phyloP scores from a whole-genome alignment of 495 filamentous ascomycete species.

The Hyphodiscus hymeniophilus region DNA sequence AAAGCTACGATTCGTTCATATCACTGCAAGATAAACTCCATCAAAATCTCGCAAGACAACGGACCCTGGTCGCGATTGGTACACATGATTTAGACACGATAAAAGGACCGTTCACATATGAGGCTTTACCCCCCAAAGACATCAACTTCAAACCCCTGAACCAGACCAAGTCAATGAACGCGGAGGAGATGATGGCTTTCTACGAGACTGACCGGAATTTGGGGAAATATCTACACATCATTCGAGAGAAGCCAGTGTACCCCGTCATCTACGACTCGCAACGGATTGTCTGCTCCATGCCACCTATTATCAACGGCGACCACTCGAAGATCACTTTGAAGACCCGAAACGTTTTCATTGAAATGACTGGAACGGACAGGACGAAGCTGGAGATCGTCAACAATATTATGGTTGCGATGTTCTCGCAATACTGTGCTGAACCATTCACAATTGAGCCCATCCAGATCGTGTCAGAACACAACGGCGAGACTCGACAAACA shows the following conservation, averaged over 20 bases:
- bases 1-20: slow-evolving; percentile 94
- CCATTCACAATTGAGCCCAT: slow-evolving; percentile 90
- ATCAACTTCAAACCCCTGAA: slow-evolving; percentile 90
- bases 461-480: slow-evolving; percentile 85
- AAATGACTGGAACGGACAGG: slow-evolving; percentile 92
- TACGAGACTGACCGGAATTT: slow-evolving; percentile 89
- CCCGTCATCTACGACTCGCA: slow-evolving; percentile 94
- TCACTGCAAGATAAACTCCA: slow-evolving; percentile 96
- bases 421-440: slow-evolving; percentile 82
- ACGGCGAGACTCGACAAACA: slow-evolving; percentile 67
- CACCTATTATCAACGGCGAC: slow-evolving; percentile 95
- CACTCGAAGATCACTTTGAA: slow-evolving; percentile 89
- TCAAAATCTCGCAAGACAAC: slow-evolving; percentile 86
- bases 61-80: slow-evolving; percentile 90
- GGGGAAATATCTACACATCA: slow-evolving; percentile 77
- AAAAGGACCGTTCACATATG: slow-evolving; percentile 92
- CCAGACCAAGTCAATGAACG: slow-evolving; percentile 81
- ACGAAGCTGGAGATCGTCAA: slow-evolving; percentile 96
- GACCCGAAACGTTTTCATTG: slow-evolving; percentile 91
- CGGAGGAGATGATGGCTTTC: slow-evolving; percentile 83
- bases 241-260: slow-evolving; percentile 87
- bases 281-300: slow-evolving; percentile 80
- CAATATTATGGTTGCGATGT: slow-evolving; percentile 94
- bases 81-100: slow-evolving; percentile 95
- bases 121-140: slow-evolving; percentile 83